phyloP scores from a whole-genome alignment of 495 filamentous ascomycete genomes.

The Podospora pseudopauciseta region DNA sequence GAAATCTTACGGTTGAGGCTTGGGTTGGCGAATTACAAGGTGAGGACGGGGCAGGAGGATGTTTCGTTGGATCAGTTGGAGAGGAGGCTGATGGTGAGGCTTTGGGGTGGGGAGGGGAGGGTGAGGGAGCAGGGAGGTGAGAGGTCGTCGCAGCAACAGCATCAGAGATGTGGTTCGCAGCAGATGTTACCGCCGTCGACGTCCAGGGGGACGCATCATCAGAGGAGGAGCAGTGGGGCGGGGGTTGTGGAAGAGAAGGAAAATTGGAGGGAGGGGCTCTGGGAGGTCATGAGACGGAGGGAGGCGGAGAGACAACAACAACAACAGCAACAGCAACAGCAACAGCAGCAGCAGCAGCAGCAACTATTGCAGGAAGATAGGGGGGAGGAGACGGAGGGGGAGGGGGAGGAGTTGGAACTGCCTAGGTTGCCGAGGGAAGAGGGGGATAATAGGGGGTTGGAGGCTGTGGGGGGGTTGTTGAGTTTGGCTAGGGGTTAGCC shows the following conservation, averaged over 20 bases:
- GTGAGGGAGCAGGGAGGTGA: too few species aligned
- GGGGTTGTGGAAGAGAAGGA: not conserved
- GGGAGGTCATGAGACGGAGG: slow-evolving; percentile 2
- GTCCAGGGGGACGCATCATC: not conserved
- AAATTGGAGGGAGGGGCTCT: slow-evolving; percentile 3
- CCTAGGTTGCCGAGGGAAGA: slow-evolving; percentile 1
- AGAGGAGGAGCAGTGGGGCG: not conserved
- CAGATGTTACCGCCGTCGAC: not conserved
- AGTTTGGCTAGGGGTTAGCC: slow-evolving; percentile 29
- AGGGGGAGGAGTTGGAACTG: not conserved
- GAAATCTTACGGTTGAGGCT: slow-evolving; percentile 49
- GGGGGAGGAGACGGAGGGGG: not conserved
- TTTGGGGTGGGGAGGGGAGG: not conserved
- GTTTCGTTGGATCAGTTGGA: slow-evolving; percentile 45
- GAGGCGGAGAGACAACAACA: not conserved
- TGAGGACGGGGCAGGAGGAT: slow-evolving; percentile 49
- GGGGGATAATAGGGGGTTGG: slow-evolving; percentile 18
- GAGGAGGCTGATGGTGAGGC: slow-evolving; percentile 23
- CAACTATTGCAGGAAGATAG: not conserved
- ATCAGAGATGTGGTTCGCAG: not conserved
- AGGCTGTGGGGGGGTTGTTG: slow-evolving; percentile 35
- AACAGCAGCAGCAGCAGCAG: not conserved
- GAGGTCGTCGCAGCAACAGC: not conserved
- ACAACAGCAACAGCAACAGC: not conserved
- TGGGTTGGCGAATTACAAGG: slow-evolving; percentile 51